A percentile compares a stretch with the other conserved stretches of the same genome.
phyloP scores from a whole-genome alignment of 352 stramenopile species.

The Thalassiosira hispida region DNA sequence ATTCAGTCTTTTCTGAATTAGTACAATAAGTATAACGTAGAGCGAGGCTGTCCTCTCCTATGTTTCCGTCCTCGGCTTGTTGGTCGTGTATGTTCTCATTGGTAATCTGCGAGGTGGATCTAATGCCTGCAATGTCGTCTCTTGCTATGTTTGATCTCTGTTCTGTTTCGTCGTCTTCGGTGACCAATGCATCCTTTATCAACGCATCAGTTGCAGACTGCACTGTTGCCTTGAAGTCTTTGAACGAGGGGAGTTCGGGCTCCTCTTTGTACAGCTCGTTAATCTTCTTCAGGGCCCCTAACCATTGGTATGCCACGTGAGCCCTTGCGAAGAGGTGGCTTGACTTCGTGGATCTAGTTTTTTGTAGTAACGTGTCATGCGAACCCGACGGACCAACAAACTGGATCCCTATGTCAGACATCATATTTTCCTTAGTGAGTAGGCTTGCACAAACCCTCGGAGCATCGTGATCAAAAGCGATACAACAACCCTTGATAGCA shows the following conservation, averaged over 20 bases:
- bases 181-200: background rate
- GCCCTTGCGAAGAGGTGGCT: slow-evolving; percentile 2
- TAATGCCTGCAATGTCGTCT: slow-evolving; percentile 5
- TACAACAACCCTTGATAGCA: slow-evolving; percentile 5
- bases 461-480: slow-evolving; percentile 11
- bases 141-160: background rate
- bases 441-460: background rate
- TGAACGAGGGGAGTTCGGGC: background rate
- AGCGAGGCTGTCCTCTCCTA: no score
- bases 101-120: background rate
- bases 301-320: slow-evolving; percentile 4
- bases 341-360: background rate
- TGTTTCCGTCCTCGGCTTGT: background rate
- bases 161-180: background rate
- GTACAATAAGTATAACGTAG: background rate
- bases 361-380: slow-evolving; percentile 8
- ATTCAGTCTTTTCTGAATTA: background rate
- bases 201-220: background rate
- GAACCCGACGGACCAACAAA: background rate
- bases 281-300: background rate
- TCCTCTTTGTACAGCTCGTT: background rate
- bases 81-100: no score
- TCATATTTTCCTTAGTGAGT: background rate
- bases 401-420: background rate
- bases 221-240: background rate